Evolutionary conservation across 139 green algal species (phyloP).

Genomic region (Chlorella vulgaris): DNA sequence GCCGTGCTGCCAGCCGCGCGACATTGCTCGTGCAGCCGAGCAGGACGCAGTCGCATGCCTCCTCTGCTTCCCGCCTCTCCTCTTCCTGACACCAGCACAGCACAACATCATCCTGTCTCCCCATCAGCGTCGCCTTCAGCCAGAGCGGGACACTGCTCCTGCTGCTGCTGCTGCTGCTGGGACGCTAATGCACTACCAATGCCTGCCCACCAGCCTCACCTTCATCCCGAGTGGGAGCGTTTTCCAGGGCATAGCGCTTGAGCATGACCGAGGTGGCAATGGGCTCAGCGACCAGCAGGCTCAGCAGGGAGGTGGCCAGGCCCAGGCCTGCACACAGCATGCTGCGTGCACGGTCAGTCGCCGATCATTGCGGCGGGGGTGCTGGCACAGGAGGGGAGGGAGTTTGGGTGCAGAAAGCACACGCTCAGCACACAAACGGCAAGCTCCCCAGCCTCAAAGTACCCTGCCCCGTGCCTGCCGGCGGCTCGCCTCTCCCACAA

Average conservation of each 20-base stretch:
- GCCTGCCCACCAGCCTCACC: no score
- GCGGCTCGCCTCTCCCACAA: background rate
- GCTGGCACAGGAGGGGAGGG: background rate
- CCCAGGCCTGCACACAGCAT: constrained; percentile 26
- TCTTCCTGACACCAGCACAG: no score
- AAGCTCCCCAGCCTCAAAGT: background rate
- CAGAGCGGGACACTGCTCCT: no score
- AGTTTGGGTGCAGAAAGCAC: background rate
- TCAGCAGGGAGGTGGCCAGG: constrained; percentile 52
- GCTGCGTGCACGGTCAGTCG: background rate
- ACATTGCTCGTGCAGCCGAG: no score
- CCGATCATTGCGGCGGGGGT: background rate
- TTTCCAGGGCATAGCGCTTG: constrained; percentile 75
- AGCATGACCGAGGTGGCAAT: constrained; percentile 69
- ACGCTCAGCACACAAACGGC: background rate
- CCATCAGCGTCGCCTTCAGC: no score
- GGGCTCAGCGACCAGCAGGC: constrained; percentile 68
- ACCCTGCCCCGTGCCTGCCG: no score
- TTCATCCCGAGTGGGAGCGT: constrained; percentile 48
- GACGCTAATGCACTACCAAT: no score
- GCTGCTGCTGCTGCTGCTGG: background rate
- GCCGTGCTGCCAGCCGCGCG: no score
- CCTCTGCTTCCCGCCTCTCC: no score
- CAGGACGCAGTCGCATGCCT: no score
- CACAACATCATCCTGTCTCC: no score